Evolutionary conservation across 768 basidiomycete species (phyloP).

Genomic region (Collybia nuda): DNA sequence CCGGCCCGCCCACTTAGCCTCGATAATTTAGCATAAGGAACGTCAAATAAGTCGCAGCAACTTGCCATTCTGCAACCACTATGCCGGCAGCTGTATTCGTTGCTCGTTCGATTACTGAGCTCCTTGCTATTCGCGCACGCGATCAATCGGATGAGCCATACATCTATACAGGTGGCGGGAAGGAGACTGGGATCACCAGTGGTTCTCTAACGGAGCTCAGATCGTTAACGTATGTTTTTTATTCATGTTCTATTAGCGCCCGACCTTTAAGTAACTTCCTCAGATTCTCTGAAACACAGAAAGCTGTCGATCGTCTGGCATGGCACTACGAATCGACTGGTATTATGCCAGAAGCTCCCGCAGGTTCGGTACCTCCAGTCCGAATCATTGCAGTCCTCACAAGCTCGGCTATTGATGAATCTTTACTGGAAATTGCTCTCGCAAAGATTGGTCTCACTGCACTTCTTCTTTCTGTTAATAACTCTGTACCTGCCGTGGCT

Average conservation of each 20-base stretch:
- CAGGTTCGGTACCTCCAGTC: constrained; percentile 26
- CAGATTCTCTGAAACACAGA: constrained; percentile 11
- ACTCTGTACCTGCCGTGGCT: constrained; percentile 42
- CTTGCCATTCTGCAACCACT: no score
- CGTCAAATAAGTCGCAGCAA: no score
- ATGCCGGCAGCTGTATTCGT: constrained; percentile 21
- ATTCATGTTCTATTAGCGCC: not conserved
- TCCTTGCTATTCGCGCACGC: constrained; percentile 18
- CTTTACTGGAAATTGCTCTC: constrained; percentile 40
- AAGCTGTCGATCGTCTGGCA: constrained; percentile 26
- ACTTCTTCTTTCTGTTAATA: constrained; percentile 42
- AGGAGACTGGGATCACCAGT: no score
- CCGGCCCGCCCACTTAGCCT: no score
- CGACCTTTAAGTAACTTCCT: not conserved
- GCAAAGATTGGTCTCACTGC: constrained; percentile 36
- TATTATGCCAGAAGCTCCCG: constrained; percentile 16
- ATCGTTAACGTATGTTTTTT: not conserved
- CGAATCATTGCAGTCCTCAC: constrained; percentile 35
- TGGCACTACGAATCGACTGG: constrained; percentile 24
- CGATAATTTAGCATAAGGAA: not conserved
- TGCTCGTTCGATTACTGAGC: constrained; percentile 20
- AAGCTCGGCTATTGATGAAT: constrained; percentile 38
- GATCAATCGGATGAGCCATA: constrained; percentile 19
- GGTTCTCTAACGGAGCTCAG: constrained; percentile 4
- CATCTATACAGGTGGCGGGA: constrained; percentile 16